Evolutionary conservation across 208 protist species (phyloP), one percentile per base, ranked within the genome.

Genomic region (Borovskyia barvae): DNA sequence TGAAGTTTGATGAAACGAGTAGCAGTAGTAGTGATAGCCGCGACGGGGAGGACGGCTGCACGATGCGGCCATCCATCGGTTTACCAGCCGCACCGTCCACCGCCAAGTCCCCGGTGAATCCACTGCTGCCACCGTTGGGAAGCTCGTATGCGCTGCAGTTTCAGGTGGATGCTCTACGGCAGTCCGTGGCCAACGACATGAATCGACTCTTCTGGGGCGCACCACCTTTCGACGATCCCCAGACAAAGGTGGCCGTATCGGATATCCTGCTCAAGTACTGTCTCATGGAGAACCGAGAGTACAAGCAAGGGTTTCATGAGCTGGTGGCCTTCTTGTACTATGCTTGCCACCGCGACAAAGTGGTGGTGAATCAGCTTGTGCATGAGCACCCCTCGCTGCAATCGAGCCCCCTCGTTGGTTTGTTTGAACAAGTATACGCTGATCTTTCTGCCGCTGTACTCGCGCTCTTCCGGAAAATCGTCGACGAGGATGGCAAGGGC

Each of bases 291-390:
- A 36, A 53, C 24, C 51, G 59, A 40, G 77, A 82, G 11, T 97
- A 97, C 62, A 79, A 70, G 60, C 93, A 97, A 49, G 93, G 93
- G 6, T 87, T 97, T 56, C 92, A 97, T 58, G 94, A 97, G 50
- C 59, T 97, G 26, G 72, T 92, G 9, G 85, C 92, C 20, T 90
- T 94, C 37, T 56, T 93, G 12, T 95, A 95, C 42, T 81, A 69
- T 37, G 51, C 52, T 25, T 72, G 58, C 7, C 53, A 75, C 43
- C 72, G 77, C 11, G 77, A 84, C 41, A 53, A 63, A 36, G 19
- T 25, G 12, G n/a, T 80, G 8, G 61, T 42, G 5, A 53, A 71
- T 17, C 29, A 25, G 11, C 60, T 71, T 15, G 39, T 22, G 0
- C 47, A 41, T 33, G 46, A 66, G 29, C 50, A 51, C 40, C 32